phyloP scores from a whole-genome alignment of 306 rosid genomes.

The Citrullus mucosospermus region DNA sequence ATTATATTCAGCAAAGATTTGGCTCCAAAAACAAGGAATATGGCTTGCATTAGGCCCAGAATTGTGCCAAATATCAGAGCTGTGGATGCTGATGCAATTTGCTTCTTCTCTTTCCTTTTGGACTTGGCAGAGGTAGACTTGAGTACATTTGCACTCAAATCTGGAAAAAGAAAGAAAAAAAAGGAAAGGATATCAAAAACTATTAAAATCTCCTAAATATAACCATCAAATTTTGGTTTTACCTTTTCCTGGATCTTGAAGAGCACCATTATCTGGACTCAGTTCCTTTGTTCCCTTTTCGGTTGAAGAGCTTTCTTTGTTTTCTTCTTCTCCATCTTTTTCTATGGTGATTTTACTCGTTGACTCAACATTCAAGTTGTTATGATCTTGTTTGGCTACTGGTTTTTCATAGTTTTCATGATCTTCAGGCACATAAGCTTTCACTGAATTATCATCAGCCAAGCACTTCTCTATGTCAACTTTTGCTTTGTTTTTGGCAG shows the following conservation, averaged over 20 bases:
- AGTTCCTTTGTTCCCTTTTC: slow-evolving; percentile 2
- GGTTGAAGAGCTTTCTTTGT: background rate
- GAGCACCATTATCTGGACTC: slow-evolving; percentile 20
- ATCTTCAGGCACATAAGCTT: slow-evolving; percentile 15
- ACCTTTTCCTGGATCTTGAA: slow-evolving; percentile 3
- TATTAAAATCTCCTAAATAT: background rate
- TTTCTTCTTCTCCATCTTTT: slow-evolving; percentile 10
- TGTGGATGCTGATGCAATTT: slow-evolving; percentile 85
- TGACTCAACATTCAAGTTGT: background rate
- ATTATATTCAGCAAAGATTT: slow-evolving; percentile 58
- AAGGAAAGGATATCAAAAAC: background rate
- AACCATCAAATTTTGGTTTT: background rate
- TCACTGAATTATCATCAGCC: slow-evolving; percentile 17
- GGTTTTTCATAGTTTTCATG: slow-evolving; percentile 41
- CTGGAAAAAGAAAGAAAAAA: slow-evolving; percentile 17
- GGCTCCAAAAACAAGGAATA: slow-evolving; percentile 54
- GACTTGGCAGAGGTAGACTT: slow-evolving; percentile 16
- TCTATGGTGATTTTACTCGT: slow-evolving; percentile 1
- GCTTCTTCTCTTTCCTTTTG: slow-evolving; percentile 34
- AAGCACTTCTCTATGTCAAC: slow-evolving; percentile 13
- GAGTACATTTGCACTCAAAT: slow-evolving; percentile 9
- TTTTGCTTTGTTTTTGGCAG: slow-evolving; percentile 21
- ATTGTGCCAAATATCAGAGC: slow-evolving; percentile 76
- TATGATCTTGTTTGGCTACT: slow-evolving; percentile 9
- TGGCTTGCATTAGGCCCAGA: slow-evolving; percentile 74